Evolutionary conservation across 2,329 filamentous ascomycete species (phyloP).

Genomic region (Fusarium udum): DNA sequence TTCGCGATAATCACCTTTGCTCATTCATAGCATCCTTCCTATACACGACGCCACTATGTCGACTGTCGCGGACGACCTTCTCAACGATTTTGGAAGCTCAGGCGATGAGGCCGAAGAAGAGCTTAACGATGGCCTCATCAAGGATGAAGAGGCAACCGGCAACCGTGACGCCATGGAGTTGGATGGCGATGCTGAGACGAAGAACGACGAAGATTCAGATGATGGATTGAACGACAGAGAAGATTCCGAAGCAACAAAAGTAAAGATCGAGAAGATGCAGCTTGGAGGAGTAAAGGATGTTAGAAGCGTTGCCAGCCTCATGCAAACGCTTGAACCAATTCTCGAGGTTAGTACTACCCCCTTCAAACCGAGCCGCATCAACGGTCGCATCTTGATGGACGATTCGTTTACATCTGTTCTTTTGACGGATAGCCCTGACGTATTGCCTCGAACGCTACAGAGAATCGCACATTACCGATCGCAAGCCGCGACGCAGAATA

Average conservation of each 20-base stretch:
- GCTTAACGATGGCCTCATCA: constrained; percentile 59
- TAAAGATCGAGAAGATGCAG: constrained; percentile 85
- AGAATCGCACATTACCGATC: constrained; percentile 83
- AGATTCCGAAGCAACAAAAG: constrained; percentile 76
- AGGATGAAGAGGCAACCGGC: constrained; percentile 52
- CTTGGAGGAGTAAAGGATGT: constrained; percentile 79
- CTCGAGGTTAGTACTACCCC: constrained; percentile 74
- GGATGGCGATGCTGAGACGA: constrained; percentile 49
- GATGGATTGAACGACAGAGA: constrained; percentile 61
- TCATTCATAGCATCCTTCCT: constrained; percentile 7
- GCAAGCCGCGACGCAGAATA: constrained; percentile 70
- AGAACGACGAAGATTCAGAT: constrained; percentile 61
- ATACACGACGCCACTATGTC: constrained; percentile 68
- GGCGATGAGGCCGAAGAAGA: constrained; percentile 78
- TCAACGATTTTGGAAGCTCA: constrained; percentile 74
- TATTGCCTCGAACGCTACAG: constrained; percentile 64
- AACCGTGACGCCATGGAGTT: constrained; percentile 65
- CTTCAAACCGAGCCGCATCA: constrained; percentile 36
- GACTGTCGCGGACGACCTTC: constrained; percentile 88
- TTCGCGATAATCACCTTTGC: constrained; percentile 26
- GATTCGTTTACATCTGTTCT: constrained; percentile 70
- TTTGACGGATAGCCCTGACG: constrained; percentile 74
- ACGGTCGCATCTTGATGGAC: constrained; percentile 38
- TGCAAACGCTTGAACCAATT: constrained; percentile 82
- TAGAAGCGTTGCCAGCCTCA: constrained; percentile 79